These are phyloP conservation scores for Erysimum pusillum DNA, from an alignment of 441 rosid species.

Conservation along the genomic window DNA sequence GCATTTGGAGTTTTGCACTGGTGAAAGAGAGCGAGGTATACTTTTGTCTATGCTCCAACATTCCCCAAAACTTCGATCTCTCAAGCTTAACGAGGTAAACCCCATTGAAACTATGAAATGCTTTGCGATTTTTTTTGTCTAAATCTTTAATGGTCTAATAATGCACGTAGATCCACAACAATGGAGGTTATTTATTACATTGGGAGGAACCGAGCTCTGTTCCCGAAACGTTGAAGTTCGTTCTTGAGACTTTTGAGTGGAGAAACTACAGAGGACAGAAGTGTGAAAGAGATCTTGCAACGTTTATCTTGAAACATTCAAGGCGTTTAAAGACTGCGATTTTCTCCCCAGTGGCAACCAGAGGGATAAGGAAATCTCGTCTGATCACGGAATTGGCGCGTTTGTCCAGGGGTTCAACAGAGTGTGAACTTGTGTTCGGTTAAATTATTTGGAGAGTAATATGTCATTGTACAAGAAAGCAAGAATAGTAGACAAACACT, in stretches of 20 bases:
- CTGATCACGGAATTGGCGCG: neutral
- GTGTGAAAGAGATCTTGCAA: neutral
- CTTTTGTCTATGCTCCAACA: neutral
- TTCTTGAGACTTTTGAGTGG: neutral
- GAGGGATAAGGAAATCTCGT: neutral
- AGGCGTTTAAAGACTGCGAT: neutral
- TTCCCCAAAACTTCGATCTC: neutral
- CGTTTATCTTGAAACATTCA: neutral
- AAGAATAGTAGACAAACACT: too few relatives aligned
- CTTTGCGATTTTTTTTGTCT: neutral
- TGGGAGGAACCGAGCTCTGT: conserved; percentile 2
- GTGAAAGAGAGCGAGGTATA: neutral
- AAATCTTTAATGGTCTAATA: neutral
- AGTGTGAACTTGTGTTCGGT: neutral
- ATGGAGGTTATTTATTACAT: neutral
- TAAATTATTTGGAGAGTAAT: too few relatives aligned
- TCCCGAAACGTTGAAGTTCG: neutral
- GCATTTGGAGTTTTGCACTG: conserved; percentile 5
- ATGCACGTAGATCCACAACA: neutral
- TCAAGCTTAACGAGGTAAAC: neutral
- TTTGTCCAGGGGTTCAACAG: conserved; percentile 6
- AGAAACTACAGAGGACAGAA: neutral
- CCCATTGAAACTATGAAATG: neutral
- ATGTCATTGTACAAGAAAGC: too few relatives aligned
- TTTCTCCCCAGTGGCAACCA: neutral